A percentile compares a stretch with the other conserved stretches of the same genome.
Conservation (phyloP, 768 basidiomycete species). For the Kwoniella shandongensis region DNA sequence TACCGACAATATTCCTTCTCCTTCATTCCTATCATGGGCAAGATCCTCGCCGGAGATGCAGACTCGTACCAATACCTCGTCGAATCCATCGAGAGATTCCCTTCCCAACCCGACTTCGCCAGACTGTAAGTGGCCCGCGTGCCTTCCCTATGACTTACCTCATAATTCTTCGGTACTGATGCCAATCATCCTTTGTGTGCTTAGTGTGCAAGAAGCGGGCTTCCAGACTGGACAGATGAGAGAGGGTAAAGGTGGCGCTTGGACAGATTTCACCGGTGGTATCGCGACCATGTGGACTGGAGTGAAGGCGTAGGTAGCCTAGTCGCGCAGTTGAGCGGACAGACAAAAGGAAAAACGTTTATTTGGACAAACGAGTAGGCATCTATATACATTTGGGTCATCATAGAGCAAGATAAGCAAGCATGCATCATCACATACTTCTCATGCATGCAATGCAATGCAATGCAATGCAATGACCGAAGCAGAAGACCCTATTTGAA, state of each 20-base stretch:
- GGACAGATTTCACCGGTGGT: slow-evolving; percentile 54
- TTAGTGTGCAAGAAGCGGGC: slow-evolving; percentile 52
- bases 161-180: background rate
- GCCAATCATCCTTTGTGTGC: background rate
- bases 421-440: background rate
- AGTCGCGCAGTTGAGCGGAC: no score
- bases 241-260: slow-evolving; percentile 54
- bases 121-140: slow-evolving; percentile 60
- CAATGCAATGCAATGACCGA: background rate
- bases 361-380: no score
- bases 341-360: no score
- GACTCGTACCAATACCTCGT: slow-evolving; percentile 96
- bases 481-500: no score
- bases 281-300: slow-evolving; percentile 52
- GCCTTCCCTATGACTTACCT: background rate
- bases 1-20: slow-evolving; percentile 97
- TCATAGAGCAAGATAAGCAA: background rate
- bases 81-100: slow-evolving; percentile 94
- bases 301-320: slow-evolving; percentile 35
- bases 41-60: slow-evolving; percentile 90
- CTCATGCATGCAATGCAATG: no score
- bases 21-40: slow-evolving; percentile 91
- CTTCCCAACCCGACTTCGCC: slow-evolving; percentile 81
- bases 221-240: slow-evolving; percentile 54
- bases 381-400: background rate